Conservation (phyloP, 1,284 basidiomycete species). For the Cutaneotrichosporon arboriforme region DNA sequence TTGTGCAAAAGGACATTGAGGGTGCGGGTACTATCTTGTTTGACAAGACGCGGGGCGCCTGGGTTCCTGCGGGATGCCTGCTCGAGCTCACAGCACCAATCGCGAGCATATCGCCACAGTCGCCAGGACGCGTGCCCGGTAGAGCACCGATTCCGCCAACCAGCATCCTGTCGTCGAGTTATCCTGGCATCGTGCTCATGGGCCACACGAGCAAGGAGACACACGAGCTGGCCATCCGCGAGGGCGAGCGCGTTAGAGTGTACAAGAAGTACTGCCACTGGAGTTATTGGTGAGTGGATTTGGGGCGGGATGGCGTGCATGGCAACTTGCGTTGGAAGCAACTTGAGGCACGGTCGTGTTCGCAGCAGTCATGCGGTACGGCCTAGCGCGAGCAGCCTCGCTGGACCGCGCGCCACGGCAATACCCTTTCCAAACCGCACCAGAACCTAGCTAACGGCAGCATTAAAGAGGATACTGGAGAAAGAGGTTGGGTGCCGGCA, state of each 20-base stretch:
- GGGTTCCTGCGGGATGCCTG: constrained; percentile 80
- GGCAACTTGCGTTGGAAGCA: too few species aligned
- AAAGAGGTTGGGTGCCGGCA: constrained; percentile 81
- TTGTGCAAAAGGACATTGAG: constrained; percentile 86
- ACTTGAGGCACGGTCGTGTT: too few species aligned
- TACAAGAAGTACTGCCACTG: constrained; percentile 98
- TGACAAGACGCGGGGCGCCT: constrained; percentile 69
- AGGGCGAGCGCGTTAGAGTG: constrained; percentile 80
- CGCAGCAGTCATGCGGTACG: not conserved
- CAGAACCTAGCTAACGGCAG: constrained; percentile 31
- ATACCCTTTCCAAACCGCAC: too few species aligned
- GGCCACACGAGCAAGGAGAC: constrained; percentile 86
- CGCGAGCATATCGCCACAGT: constrained; percentile 23
- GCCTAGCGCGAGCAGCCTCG: too few species aligned
- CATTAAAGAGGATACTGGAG: constrained; percentile 79
- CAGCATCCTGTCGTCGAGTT: constrained; percentile 86
- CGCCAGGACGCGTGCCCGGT: constrained; percentile 22
- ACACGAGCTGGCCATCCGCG: constrained; percentile 77
- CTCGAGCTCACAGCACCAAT: constrained; percentile 78
- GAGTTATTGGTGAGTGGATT: constrained; percentile 60
- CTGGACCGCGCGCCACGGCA: not conserved
- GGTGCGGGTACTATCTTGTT: constrained; percentile 73
- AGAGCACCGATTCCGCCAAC: constrained; percentile 67
- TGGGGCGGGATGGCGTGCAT: too few species aligned
- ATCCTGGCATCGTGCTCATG: constrained; percentile 90